Base-by-base conservation (phyloP, 2,329 filamentous ascomycete genomes). In the Beauveria sp. region DNA sequence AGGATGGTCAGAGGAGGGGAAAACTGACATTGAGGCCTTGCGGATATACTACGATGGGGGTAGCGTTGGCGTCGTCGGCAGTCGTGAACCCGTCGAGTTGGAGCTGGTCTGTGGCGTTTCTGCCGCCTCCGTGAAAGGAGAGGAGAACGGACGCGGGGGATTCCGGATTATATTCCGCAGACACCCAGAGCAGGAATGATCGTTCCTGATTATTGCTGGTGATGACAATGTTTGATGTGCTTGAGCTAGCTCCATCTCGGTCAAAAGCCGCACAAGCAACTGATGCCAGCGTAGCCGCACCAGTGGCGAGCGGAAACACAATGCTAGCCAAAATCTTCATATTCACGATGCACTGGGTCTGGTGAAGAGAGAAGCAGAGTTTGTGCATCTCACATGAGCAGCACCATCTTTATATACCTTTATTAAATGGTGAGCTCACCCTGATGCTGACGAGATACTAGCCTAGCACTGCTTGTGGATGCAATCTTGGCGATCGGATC, bases 101-200 rank as follows among this genome's bases (percentile, higher is more conserved):
- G 61, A 74, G 67, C 61, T 77, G 74, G 18, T 73, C 69, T 1
- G 69, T 63, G 0, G 76, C 73, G 22, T 68, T 71, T 43, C 71
- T 70, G 51, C 66, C 70, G 0, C 71, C 72, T 2, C 76, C 78
- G 64, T 80, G 78, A 61, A 77, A 80, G 0, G 75, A 77, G 5
- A 80, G 66, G 9, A 80, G 73, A 2, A 77, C 65, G 0, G 77
- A 71, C 47, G 75, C 72, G 12, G 56, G 37, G 2, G 20, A 44
- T 3, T 44, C 34, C 1, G 56, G 44, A 48, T 71, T 63, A 50
- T 78, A 79, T 1, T 9, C 67, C 9, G 69, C 63, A 0, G 77
- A 77, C 1, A 77, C 66, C 51, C 73, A 68, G 66, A 68, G 71
- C 59, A 68, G 68, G 66, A 70, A 79, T 67, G 61, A 72, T 69